phyloP scores from a whole-genome alignment of 75 land plant species.

The Ceratopteris richardii region DNA sequence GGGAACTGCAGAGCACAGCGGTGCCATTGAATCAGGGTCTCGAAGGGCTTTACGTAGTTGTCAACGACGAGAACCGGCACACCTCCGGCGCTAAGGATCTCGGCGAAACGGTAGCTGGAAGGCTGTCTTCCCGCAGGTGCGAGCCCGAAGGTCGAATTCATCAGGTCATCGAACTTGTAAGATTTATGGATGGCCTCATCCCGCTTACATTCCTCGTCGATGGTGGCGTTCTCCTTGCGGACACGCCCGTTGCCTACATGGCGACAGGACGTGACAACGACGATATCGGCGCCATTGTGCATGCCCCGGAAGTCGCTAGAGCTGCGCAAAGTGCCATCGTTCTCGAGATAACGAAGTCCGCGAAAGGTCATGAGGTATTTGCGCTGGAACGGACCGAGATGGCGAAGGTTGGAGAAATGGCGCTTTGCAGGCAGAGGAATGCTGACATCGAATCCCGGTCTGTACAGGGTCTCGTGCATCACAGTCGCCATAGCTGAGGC shows the following conservation, averaged over 20 bases:
- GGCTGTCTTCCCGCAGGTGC: constrained; percentile 28
- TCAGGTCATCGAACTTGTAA: constrained; percentile 13
- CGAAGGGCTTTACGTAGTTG: constrained; percentile 40
- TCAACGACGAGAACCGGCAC: constrained; percentile 29
- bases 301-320: constrained; percentile 11
- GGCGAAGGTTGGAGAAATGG: not conserved
- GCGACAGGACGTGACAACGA: constrained; percentile 27
- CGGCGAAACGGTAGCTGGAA: constrained; percentile 23
- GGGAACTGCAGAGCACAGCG: constrained; percentile 27
- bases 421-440: constrained; percentile 22
- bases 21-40: constrained; percentile 33
- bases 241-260: constrained; percentile 19
- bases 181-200: constrained; percentile 9
- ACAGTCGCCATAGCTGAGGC: constrained; percentile 25
- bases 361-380: constrained; percentile 24
- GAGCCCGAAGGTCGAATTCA: too few relatives aligned
- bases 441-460: constrained; percentile 38
- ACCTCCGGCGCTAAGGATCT: constrained; percentile 30
- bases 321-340: constrained; percentile 25
- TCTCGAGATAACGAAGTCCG: constrained; percentile 31
- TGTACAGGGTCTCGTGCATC: constrained; percentile 27
- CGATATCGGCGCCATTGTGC: constrained; percentile 27
- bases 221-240: constrained; percentile 15
- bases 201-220: constrained; percentile 23
- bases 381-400: constrained; percentile 13